phyloP scores from a whole-genome alignment of 495 filamentous ascomycete genomes.

The Xylona heveae region DNA sequence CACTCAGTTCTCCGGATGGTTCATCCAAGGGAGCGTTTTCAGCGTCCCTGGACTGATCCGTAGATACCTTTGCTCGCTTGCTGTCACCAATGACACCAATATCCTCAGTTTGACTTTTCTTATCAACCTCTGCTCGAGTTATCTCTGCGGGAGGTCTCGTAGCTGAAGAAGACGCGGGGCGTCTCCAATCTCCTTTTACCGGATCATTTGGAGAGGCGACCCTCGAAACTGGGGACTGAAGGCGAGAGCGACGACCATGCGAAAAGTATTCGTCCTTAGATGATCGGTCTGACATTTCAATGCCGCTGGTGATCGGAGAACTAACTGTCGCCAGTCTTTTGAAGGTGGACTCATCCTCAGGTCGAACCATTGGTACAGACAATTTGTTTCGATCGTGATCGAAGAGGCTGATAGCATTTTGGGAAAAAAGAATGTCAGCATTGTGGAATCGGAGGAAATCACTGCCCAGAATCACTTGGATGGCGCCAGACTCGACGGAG shows the following conservation, averaged over 20 bases:
- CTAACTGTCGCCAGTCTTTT: constrained; percentile 41
- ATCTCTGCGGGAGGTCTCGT: too few species aligned
- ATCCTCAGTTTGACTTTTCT: too few species aligned
- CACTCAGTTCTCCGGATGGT: too few species aligned
- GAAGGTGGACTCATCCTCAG: constrained; percentile 69
- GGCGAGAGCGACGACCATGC: not conserved
- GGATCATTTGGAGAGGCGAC: too few species aligned
- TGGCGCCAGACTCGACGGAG: constrained; percentile 26
- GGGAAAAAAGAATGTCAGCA: constrained; percentile 81
- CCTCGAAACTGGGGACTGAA: too few species aligned
- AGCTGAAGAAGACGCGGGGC: too few species aligned
- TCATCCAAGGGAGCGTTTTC: too few species aligned
- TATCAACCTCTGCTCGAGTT: too few species aligned
- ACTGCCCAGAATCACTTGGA: constrained; percentile 71
- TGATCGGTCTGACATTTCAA: not conserved
- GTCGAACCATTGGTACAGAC: constrained; percentile 80
- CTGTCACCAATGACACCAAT: too few species aligned
- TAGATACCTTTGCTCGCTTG: too few species aligned
- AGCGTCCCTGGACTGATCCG: too few species aligned
- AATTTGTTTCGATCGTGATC: constrained; percentile 74
- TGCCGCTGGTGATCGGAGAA: not conserved
- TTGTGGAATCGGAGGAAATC: constrained; percentile 72
- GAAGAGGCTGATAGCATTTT: constrained; percentile 68
- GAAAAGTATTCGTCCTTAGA: not conserved
- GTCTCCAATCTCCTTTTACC: too few species aligned